A percentile compares a stretch with the other conserved stretches of the same genome.
Conservation (phyloP, 208 protist genomes). For the Jaenimonas drosophilae region DNA sequence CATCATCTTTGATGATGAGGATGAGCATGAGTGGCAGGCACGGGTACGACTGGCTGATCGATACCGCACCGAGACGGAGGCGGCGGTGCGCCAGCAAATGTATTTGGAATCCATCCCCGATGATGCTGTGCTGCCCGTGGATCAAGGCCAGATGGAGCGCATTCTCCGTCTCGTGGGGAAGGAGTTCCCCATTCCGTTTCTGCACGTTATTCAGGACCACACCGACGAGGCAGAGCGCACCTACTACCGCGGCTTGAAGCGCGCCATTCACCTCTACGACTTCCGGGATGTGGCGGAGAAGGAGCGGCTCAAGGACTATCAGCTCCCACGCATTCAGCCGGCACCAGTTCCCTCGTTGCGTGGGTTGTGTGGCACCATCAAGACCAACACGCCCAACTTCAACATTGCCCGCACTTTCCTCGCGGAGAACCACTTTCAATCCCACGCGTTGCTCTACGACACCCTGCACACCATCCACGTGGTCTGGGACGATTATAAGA, state of each 20-base stretch:
- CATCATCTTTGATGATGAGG: constrained; percentile 84
- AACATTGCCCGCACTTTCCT: constrained; percentile 36
- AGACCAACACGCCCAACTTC: constrained; percentile 82
- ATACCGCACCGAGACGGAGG: constrained; percentile 69
- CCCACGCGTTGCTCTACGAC: constrained; percentile 69
- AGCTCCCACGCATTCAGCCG: constrained; percentile 21
- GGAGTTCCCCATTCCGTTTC: constrained; percentile 55
- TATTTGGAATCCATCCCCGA: constrained; percentile 69
- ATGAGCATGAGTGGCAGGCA: constrained; percentile 55
- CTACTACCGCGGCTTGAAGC: constrained; percentile 78
- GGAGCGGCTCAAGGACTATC: constrained; percentile 29
- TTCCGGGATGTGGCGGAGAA: constrained; percentile 46
- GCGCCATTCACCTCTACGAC: constrained; percentile 68
- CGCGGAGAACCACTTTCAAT: constrained; percentile 84
- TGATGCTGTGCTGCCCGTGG: constrained; percentile 45
- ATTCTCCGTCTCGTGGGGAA: constrained; percentile 66
- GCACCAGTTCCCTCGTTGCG: constrained; percentile 31
- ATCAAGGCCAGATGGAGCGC: constrained; percentile 78
- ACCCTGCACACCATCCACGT: constrained; percentile 76
- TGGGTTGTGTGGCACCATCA: constrained; percentile 61
- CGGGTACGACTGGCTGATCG: constrained; percentile 57
- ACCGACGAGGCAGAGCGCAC: constrained; percentile 63
- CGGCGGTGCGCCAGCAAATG: constrained; percentile 49
- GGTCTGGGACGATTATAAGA: constrained; percentile 62
- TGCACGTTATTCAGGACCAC: constrained; percentile 70